Evolutionary conservation across 1,284 basidiomycete genomes (phyloP).

Genomic region (Takashimella tepidaria): DNA sequence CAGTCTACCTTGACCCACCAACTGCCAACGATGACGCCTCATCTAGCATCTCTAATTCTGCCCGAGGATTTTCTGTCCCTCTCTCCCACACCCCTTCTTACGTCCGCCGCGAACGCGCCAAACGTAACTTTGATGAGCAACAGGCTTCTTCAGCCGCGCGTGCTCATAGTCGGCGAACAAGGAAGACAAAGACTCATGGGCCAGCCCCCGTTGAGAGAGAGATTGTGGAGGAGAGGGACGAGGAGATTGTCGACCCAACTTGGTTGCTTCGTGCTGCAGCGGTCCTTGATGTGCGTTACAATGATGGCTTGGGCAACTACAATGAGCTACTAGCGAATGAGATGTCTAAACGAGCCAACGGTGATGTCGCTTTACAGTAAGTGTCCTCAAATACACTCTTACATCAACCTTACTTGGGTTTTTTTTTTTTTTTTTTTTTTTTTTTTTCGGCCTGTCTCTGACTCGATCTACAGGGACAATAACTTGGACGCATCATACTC

Average conservation of each 20-base stretch:
- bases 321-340: constrained; percentile 11
- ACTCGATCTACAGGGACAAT: constrained; percentile 30
- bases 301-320: constrained; percentile 25
- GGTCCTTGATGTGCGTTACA: constrained; percentile 35
- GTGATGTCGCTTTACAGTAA: constrained; percentile 3
- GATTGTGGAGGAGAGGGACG: constrained; percentile 16
- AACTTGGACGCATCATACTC: constrained; percentile 47
- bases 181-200: not conserved
- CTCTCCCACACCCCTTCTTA: constrained; percentile 21
- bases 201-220: constrained; percentile 1
- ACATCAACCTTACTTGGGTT: not conserved
- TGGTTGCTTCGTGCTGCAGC: constrained; percentile 35
- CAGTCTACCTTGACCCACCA: constrained; percentile 4
- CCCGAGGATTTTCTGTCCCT: constrained; percentile 19
- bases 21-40: no score
- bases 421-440: no score
- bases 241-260: constrained; percentile 5
- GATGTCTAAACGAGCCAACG: constrained; percentile 3
- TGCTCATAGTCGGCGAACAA: not conserved
- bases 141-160: no score
- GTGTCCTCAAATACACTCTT: not conserved
- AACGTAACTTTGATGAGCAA: constrained; percentile 9
- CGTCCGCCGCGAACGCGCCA: constrained; percentile 19
- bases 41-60: not conserved
- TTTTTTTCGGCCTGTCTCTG: not conserved